These are phyloP conservation scores for Rhododendron kiyosumense DNA, from an alignment of 148 eudicot genomes.

Conservation along the genomic window DNA sequence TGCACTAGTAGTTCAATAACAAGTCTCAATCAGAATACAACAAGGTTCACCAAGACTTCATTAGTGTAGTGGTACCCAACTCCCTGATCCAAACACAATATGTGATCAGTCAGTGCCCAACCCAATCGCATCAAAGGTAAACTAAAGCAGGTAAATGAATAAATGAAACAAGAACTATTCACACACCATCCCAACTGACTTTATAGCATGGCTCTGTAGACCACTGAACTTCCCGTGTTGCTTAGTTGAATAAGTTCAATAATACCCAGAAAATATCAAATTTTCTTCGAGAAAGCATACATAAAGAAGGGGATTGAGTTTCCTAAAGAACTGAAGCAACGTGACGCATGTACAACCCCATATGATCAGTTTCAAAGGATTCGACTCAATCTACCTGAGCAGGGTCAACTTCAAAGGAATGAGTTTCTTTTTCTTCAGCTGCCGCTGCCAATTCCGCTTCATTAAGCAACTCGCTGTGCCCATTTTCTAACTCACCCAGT, in stretches of 20 bases:
- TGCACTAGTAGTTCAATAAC: neutral
- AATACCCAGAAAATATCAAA: neutral
- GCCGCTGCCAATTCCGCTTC: conserved; percentile 89
- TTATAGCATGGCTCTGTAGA: neutral
- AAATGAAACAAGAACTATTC: neutral
- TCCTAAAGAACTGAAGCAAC: neutral
- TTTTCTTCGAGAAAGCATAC: too few species aligned
- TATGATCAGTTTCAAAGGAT: neutral
- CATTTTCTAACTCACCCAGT: conserved; percentile 54
- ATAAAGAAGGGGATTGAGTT: neutral
- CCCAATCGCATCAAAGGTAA: neutral
- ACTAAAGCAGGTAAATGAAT: neutral
- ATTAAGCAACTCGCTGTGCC: conserved; percentile 74
- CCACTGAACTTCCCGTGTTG: neutral
- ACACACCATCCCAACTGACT: neutral
- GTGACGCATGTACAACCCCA: neutral
- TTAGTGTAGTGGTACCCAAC: neutral
- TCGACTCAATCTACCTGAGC: conserved; percentile 45
- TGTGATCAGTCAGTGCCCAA: neutral
- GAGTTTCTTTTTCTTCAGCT: conserved; percentile 96
- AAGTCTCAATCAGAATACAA: neutral
- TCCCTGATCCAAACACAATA: neutral
- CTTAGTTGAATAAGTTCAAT: neutral
- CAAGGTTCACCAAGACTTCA: neutral
- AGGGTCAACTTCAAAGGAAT: conserved; percentile 90